Conservation (phyloP, 257 asterid genomes). For the Cynanchum wilfordii region DNA sequence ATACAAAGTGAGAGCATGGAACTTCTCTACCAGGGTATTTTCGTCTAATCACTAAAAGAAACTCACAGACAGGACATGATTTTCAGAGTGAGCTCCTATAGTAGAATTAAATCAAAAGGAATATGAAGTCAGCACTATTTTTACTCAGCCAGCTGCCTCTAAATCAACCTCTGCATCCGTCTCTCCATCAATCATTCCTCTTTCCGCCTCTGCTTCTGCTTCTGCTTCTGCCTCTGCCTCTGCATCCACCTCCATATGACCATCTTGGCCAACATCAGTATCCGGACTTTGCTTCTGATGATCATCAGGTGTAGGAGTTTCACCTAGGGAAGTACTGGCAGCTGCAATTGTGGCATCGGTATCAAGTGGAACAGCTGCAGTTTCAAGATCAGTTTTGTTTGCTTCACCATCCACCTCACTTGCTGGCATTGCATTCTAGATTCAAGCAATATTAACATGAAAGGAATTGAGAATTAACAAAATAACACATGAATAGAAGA, state of each 20-base stretch:
- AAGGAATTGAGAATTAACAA: neutral
- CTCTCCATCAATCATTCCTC: constrained; percentile 53
- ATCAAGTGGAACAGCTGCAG: constrained; percentile 43
- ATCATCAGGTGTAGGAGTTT: constrained; percentile 68
- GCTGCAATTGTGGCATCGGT: constrained; percentile 42
- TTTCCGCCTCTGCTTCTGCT: constrained; percentile 13
- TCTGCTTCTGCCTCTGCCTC: constrained; percentile 43
- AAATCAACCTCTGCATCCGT: constrained; percentile 55
- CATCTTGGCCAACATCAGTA: constrained; percentile 53
- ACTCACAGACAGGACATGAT: neutral
- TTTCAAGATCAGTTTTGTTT: constrained; percentile 46
- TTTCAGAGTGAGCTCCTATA: neutral
- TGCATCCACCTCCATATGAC: constrained; percentile 52
- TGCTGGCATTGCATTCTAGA: constrained; percentile 47
- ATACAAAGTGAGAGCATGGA: too few relatives aligned
- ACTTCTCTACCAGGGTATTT: neutral
- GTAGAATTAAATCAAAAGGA: neutral
- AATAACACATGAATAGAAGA: neutral
- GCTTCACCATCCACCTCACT: constrained; percentile 57
- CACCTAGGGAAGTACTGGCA: constrained; percentile 49
- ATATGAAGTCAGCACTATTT: neutral
- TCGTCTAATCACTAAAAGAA: neutral
- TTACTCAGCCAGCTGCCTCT: constrained; percentile 39
- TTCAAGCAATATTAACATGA: neutral
- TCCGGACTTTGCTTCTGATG: constrained; percentile 62